Evolutionary conservation across 2,329 filamentous ascomycete genomes (phyloP).

Genomic region (Alternaria incomplexa): DNA sequence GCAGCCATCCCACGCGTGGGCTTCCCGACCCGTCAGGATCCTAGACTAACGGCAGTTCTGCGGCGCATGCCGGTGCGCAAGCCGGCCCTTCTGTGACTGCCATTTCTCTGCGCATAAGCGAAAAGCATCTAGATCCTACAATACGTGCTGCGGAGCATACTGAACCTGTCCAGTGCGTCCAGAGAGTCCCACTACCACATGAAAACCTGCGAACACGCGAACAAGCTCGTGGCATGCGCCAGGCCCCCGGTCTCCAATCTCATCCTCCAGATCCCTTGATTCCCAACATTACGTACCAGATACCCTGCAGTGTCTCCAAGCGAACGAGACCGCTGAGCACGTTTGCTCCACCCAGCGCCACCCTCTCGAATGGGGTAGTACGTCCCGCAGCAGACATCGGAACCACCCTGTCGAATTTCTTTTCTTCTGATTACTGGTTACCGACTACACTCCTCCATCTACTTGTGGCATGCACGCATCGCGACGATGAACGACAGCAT

Average conservation of each 20-base stretch:
- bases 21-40: background rate
- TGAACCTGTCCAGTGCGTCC: background rate
- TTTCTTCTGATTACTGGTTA: background rate
- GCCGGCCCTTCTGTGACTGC: background rate
- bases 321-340: background rate
- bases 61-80: background rate
- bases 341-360: background rate
- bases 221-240: background rate
- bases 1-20: background rate
- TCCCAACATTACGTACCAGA: slow-evolving; percentile 1
- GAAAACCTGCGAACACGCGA: background rate
- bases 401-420: background rate
- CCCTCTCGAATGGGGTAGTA: background rate
- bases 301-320: background rate
- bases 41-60: background rate
- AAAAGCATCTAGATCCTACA: background rate
- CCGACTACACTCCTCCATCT: background rate
- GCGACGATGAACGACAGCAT: background rate
- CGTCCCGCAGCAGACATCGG: background rate
- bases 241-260: background rate
- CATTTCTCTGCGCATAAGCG: background rate
- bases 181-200: background rate
- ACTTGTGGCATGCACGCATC: background rate
- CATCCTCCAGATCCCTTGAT: background rate
- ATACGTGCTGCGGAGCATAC: background rate